Conservation (phyloP, 2,329 filamentous ascomycete species). For the Myriangium duriaei region DNA sequence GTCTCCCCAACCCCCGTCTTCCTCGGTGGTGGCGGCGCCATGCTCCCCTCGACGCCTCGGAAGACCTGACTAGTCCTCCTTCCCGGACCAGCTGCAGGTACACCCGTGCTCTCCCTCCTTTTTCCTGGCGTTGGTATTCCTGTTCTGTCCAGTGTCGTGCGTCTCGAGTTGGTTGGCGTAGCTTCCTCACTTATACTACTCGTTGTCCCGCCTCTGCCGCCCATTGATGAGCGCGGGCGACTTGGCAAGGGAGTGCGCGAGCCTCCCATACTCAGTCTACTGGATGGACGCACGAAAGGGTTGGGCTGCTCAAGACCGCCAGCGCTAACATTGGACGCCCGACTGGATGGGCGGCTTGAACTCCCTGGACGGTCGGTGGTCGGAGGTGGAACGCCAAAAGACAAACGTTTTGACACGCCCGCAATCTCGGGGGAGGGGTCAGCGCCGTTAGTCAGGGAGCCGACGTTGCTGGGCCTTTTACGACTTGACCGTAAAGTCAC, state of each 20-base stretch:
- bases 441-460: not conserved
- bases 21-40: constrained; percentile 11
- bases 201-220: constrained; percentile 36
- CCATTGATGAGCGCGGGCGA: constrained; percentile 59
- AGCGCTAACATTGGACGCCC: constrained; percentile 49
- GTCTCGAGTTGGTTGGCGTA: constrained; percentile 26
- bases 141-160: constrained; percentile 33
- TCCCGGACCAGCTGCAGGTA: constrained; percentile 7
- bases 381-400: constrained; percentile 33
- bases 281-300: constrained; percentile 45
- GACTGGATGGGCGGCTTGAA: constrained; percentile 57
- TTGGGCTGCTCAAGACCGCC: constrained; percentile 29
- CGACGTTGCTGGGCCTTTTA: constrained; percentile 49
- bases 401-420: constrained; percentile 30
- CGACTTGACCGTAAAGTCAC: constrained; percentile 54
- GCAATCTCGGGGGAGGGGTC: constrained; percentile 14
- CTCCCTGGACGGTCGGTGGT: constrained; percentile 14
- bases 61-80: constrained; percentile 10
- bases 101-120: constrained; percentile 37
- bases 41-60: constrained; percentile 8
- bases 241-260: constrained; percentile 51
- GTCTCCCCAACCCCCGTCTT: constrained; percentile 24
- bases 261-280: constrained; percentile 49
- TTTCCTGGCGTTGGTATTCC: constrained; percentile 40
- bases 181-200: constrained; percentile 18